Evolutionary conservation across 345 rosid genomes (phyloP).

Genomic region (Clarkia xantiana): DNA sequence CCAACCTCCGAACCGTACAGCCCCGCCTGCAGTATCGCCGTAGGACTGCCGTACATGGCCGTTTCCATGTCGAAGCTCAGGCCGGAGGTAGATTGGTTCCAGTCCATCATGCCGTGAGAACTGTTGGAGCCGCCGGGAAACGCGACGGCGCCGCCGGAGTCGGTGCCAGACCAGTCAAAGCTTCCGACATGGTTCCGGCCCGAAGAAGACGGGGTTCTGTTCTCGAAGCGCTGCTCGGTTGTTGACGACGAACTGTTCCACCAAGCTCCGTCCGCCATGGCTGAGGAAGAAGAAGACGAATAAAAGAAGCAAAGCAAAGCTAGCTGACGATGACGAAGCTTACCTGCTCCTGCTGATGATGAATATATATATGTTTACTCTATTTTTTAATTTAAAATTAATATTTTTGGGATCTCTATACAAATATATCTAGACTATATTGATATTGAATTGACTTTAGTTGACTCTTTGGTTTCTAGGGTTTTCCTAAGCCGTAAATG

Average conservation of each 20-base stretch:
- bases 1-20: background rate
- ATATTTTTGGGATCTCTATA: too few relatives aligned
- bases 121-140: background rate
- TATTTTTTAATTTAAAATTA: too few relatives aligned
- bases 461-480: background rate
- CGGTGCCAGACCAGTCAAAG: constrained; percentile 6
- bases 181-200: constrained; percentile 1
- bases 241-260: background rate
- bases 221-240: constrained; percentile 1
- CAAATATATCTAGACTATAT: too few relatives aligned
- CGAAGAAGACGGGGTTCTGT: background rate
- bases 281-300: background rate
- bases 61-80: constrained; percentile 3
- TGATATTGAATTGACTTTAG: background rate
- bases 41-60: constrained; percentile 4
- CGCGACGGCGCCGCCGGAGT: background rate
- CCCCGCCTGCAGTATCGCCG: constrained; percentile 2
- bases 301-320: too few relatives aligned
- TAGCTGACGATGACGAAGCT: too few relatives aligned
- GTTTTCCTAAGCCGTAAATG: background rate
- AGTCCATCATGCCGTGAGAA: background rate
- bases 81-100: background rate
- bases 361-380: constrained; percentile 1
- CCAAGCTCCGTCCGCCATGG: constrained; percentile 7
- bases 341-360: too few relatives aligned